Conservation (phyloP, 208 protist species). For the Trypanosoma grayi region DNA sequence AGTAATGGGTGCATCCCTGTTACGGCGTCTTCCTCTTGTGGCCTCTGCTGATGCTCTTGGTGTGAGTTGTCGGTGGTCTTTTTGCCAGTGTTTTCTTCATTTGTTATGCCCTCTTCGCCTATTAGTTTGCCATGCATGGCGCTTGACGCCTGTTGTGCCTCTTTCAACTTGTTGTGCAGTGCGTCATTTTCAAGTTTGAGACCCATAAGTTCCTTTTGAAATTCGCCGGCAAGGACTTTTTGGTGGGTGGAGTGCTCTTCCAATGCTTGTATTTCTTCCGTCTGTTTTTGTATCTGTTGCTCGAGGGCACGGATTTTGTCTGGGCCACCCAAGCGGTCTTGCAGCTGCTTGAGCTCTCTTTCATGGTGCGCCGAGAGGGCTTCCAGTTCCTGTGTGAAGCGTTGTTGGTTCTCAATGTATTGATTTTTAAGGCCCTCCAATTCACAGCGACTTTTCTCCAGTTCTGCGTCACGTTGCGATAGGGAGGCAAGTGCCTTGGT, state of each 20-base stretch:
- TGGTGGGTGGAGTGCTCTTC: constrained; percentile 11
- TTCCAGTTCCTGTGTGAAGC: constrained; percentile 16
- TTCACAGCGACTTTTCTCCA: not conserved
- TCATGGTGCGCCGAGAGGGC: constrained; percentile 11
- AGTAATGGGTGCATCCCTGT: not conserved
- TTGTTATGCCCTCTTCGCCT: constrained; percentile 1
- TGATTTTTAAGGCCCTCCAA: constrained; percentile 9
- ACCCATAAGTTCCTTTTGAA: constrained; percentile 12
- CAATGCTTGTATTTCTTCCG: constrained; percentile 15
- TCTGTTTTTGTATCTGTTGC: not conserved
- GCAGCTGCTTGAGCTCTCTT: constrained; percentile 3
- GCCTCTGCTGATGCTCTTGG: not conserved
- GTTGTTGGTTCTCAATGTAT: constrained; percentile 20
- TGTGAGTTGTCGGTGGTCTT: not conserved
- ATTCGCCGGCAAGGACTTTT: not conserved
- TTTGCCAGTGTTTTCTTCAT: constrained; percentile 4
- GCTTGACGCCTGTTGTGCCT: not conserved
- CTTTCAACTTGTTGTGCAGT: constrained; percentile 2
- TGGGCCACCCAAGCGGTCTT: not conserved
- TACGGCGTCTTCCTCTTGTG: not conserved
- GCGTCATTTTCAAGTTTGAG: constrained; percentile 1
- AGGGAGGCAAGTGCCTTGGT: constrained; percentile 1
- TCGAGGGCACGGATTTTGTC: constrained; percentile 2
- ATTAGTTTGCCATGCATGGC: not conserved
- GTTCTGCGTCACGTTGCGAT: constrained; percentile 1